Evolutionary conservation across 352 stramenopile species (phyloP).

Genomic region (Phytophthora vignae): DNA sequence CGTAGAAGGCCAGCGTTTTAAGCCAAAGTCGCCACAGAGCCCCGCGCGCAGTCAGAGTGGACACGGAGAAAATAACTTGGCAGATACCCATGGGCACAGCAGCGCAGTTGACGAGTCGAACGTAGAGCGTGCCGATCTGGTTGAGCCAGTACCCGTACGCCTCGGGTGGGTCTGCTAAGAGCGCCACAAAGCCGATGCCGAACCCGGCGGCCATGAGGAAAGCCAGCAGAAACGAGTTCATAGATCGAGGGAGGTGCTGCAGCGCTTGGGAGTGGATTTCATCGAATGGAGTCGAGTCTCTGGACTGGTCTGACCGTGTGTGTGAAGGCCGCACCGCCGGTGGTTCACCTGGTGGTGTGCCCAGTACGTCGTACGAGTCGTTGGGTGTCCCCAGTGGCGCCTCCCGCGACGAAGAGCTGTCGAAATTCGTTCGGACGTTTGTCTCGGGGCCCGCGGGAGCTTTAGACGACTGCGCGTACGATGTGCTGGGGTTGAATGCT

Average conservation of each 20-base stretch:
- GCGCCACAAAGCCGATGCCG: constrained; percentile 42
- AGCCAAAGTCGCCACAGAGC: constrained; percentile 54
- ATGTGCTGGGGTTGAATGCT: constrained; percentile 7
- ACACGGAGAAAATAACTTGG: constrained; percentile 63
- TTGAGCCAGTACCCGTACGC: constrained; percentile 66
- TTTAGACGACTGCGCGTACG: constrained; percentile 12
- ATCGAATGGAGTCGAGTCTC: constrained; percentile 25
- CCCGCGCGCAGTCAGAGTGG: constrained; percentile 52
- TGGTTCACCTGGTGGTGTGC: constrained; percentile 65
- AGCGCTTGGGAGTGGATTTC: constrained; percentile 28
- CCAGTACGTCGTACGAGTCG: constrained; percentile 55
- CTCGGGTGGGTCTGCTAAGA: constrained; percentile 37
- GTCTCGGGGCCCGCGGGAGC: constrained; percentile 35
- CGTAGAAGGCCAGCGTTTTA: constrained; percentile 48
- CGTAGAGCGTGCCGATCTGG: constrained; percentile 62
- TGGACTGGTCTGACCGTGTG: constrained; percentile 22
- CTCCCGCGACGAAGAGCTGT: constrained; percentile 16
- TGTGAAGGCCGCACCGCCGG: constrained; percentile 35
- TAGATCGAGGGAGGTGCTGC: constrained; percentile 38
- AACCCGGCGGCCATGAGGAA: constrained; percentile 50
- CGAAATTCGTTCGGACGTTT: constrained; percentile 62
- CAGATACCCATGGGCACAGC: constrained; percentile 71
- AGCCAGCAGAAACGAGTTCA: constrained; percentile 55
- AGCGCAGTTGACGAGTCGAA: constrained; percentile 62
- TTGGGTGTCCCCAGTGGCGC: constrained; percentile 40